Percentiles rank a stretch among this genome's conserved stretches.
Evolutionary conservation across 1,284 basidiomycete species (phyloP).

Genomic region (Apiotrichum sp.): DNA sequence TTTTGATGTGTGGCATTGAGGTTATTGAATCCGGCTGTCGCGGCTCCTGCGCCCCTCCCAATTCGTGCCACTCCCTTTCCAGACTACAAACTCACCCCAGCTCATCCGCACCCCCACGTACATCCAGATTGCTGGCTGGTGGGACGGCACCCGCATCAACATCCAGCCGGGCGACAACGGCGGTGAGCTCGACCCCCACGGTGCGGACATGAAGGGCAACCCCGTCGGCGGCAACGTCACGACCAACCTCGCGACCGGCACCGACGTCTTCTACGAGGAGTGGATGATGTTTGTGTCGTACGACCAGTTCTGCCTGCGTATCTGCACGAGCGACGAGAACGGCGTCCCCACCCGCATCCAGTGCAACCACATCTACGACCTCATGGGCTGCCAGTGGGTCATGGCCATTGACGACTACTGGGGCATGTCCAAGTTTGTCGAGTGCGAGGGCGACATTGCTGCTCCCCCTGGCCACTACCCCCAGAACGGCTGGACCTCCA

Average conservation of each 20-base stretch:
- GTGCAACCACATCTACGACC: constrained; percentile 46
- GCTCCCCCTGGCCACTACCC: constrained; percentile 46
- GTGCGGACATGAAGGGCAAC: constrained; percentile 50
- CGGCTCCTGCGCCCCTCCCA: no score
- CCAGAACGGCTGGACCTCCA: constrained; percentile 31
- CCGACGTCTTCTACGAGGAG: constrained; percentile 51
- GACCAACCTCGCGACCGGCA: constrained; percentile 47
- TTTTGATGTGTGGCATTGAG: no score
- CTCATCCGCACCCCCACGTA: constrained; percentile 30
- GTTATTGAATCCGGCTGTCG: no score
- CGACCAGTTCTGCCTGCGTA: constrained; percentile 47
- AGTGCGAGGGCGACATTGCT: constrained; percentile 45
- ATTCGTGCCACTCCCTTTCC: no score
- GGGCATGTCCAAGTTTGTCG: constrained; percentile 45
- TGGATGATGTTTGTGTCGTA: constrained; percentile 50
- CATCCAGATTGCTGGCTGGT: constrained; percentile 50
- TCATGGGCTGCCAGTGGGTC: constrained; percentile 49
- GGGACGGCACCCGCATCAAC: constrained; percentile 46
- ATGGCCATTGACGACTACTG: constrained; percentile 46
- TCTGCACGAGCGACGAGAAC: constrained; percentile 45
- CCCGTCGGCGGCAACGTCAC: constrained; percentile 54
- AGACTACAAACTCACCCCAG: no score
- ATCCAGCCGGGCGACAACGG: constrained; percentile 47
- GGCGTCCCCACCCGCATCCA: constrained; percentile 33
- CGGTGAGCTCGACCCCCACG: constrained; percentile 52